Evolutionary conservation across 2,329 filamentous ascomycete genomes (phyloP), one percentile per base, ranked within the genome.

Genomic region (Aspergillus candidus): DNA sequence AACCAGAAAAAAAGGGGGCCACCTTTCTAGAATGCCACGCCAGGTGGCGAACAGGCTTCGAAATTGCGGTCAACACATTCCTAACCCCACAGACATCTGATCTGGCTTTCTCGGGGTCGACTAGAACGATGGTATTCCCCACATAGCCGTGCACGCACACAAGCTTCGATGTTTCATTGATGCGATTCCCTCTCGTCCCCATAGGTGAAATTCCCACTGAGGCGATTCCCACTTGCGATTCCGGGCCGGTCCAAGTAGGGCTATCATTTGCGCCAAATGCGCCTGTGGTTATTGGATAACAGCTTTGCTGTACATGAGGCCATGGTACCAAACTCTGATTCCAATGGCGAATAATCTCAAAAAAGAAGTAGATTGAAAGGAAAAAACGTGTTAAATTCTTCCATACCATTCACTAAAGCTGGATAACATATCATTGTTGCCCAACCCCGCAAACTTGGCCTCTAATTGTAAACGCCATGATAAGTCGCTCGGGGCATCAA

Each of bases 11-110:
- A 35, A 35, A 46, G 41, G 41, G 38, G 32, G 33, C 14, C 15
- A n/a, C 35, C 7, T 18, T 5, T 35, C 17, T 49, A 32, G 37
- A 49, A 32, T 43, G 41, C 38, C 47, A 48, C 44, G 53, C 40
- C 47, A 48, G 45, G 54, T 57, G 51, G 50, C 51, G 40, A 49
- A 17, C 35, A 17, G 31, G 41, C 46, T 40, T 27, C 22, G 40
- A 58, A 57, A 41, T 58, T 57, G 54, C 56, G 56, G 56, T 59
- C 56, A 59, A 48, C 40, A 39, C 32, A 44, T 44, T 31, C 42
- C 50, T 49, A 52, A 51, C 48, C 54, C 52, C 51, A 55, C 47
- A 43, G 35, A 32, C 32, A 45, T 33, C 31, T 40, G 18, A 45
- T 33, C 31, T 40, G 18, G 32, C 31, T 30, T 32, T 22, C 34